Percentiles rank a stretch among this genome's conserved stretches.
phyloP scores from a whole-genome alignment of 306 rosid genomes.

The Pueraria montana region DNA sequence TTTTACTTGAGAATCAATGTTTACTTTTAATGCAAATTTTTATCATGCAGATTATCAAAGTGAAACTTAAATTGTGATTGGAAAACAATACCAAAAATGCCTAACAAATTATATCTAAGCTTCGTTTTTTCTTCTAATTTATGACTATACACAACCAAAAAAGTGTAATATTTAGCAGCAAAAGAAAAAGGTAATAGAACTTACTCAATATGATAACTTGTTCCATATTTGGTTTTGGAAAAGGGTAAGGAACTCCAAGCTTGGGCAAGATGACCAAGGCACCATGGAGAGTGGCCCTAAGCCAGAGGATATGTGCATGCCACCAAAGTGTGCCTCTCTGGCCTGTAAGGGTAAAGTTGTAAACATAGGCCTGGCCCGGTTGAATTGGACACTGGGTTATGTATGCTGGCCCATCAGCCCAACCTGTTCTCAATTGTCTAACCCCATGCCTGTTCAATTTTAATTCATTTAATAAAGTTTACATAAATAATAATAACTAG shows the following conservation, averaged over 20 bases:
- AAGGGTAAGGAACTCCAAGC: conserved; percentile 87
- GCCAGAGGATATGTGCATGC: conserved; percentile 97
- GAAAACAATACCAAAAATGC: too few relatives aligned
- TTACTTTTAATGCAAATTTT: too few relatives aligned
- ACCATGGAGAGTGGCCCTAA: conserved; percentile 86
- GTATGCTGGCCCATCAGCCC: conserved; percentile 97
- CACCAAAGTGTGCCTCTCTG: conserved; percentile 92
- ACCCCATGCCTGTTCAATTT: conserved; percentile 77
- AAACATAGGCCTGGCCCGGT: conserved; percentile 66
- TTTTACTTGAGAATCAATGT: too few relatives aligned
- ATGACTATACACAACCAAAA: not conserved
- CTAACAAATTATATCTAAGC: too few relatives aligned
- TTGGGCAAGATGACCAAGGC: conserved; percentile 85
- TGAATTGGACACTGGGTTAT: conserved; percentile 94
- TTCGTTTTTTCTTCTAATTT: not conserved
- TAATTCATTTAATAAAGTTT: not conserved
- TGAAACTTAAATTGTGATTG: too few relatives aligned
- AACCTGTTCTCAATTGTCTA: conserved; percentile 78
- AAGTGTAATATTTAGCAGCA: not conserved
- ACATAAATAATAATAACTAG: too few relatives aligned
- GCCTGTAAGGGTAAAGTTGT: conserved; percentile 87
- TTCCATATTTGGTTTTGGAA: conserved; percentile 83
- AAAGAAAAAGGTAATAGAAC: conserved; percentile 3
- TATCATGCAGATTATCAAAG: too few relatives aligned
- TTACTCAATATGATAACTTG: conserved; percentile 67